Percentiles rank a stretch among this genome's conserved stretches.
Evolutionary conservation across 2,329 filamentous ascomycete species (phyloP).

Genomic region (Epichloe aotearoae): DNA sequence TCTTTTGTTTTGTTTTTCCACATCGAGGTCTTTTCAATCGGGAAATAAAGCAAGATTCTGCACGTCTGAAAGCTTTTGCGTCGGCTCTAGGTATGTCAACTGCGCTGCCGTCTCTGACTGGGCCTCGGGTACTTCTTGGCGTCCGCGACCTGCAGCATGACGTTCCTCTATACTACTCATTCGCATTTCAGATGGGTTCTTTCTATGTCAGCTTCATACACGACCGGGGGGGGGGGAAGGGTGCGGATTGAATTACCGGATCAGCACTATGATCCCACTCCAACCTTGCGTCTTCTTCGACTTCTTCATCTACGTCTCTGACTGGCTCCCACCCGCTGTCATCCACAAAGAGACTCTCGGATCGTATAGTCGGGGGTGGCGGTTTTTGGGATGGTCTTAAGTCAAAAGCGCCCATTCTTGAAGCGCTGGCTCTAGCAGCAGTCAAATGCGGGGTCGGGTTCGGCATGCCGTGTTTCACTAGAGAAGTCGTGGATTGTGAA

Average conservation of each 20-base stretch:
- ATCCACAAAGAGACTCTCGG: slow-evolving; percentile 62
- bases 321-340: slow-evolving; percentile 67
- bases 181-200: slow-evolving; percentile 32
- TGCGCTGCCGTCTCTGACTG: slow-evolving; percentile 10
- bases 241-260: slow-evolving; percentile 32
- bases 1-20: neutral
- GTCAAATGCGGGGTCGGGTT: slow-evolving; percentile 21
- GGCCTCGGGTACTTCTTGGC: slow-evolving; percentile 10
- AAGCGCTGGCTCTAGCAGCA: slow-evolving; percentile 21
- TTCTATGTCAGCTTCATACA: slow-evolving; percentile 16
- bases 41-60: slow-evolving; percentile 31
- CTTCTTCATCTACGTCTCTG: slow-evolving; percentile 43
- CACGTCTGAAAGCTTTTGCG: slow-evolving; percentile 60
- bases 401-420: slow-evolving; percentile 27
- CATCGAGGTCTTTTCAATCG: slow-evolving; percentile 12
- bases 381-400: slow-evolving; percentile 40
- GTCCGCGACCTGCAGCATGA: slow-evolving; percentile 10
- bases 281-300: slow-evolving; percentile 52
- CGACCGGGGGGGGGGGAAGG: neutral
- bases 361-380: slow-evolving; percentile 43
- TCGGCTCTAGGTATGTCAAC: slow-evolving; percentile 45
- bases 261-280: slow-evolving; percentile 62
- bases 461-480: slow-evolving; percentile 5
- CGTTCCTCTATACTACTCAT: slow-evolving; percentile 25
- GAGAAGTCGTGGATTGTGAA: neutral